Evolutionary conservation across 441 rosid genomes (phyloP).

Genomic region (Francoa sonchifolia): DNA sequence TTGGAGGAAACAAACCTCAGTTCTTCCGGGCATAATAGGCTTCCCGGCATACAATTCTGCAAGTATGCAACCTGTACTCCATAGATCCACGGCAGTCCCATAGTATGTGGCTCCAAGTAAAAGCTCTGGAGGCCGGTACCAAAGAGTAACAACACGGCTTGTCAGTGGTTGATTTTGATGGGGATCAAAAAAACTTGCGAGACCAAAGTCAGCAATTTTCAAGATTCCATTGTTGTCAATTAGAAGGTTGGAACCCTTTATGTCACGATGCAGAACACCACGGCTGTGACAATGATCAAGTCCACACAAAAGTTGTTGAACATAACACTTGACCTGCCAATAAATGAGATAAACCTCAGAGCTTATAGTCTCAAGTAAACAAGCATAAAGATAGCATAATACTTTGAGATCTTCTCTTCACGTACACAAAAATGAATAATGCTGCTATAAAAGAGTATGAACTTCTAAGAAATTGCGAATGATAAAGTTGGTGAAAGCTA

Average conservation of each 20-base stretch:
- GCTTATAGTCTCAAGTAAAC: neutral
- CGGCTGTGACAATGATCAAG: slow-evolving; percentile 90
- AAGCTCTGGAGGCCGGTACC: slow-evolving; percentile 97
- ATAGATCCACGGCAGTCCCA: slow-evolving; percentile 80
- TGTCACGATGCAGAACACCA: slow-evolving; percentile 84
- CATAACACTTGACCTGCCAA: slow-evolving; percentile 79
- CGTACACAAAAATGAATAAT: too few relatives aligned
- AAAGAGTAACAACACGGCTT: slow-evolving; percentile 92
- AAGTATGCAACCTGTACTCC: slow-evolving; percentile 95
- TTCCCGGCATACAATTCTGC: slow-evolving; percentile 94
- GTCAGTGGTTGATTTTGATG: slow-evolving; percentile 60
- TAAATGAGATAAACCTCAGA: slow-evolving; percentile 2
- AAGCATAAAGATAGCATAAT: neutral
- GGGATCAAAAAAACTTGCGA: slow-evolving; percentile 78
- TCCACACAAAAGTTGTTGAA: slow-evolving; percentile 72
- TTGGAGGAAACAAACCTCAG: slow-evolving; percentile 42
- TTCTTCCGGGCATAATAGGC: slow-evolving; percentile 99
- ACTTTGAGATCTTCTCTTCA: neutral
- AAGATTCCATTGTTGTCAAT: slow-evolving; percentile 78
- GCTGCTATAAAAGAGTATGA: too few relatives aligned
- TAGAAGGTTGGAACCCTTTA: slow-evolving; percentile 87
- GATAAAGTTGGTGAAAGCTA: too few relatives aligned
- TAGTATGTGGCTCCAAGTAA: slow-evolving; percentile 85
- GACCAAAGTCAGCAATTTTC: slow-evolving; percentile 92
- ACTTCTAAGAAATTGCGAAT: too few relatives aligned